A percentile compares a stretch with the other conserved stretches of the same genome.
These are phyloP conservation scores for Phaeolepiota aurea DNA, from an alignment of 768 basidiomycete genomes.

Conservation along the genomic window DNA sequence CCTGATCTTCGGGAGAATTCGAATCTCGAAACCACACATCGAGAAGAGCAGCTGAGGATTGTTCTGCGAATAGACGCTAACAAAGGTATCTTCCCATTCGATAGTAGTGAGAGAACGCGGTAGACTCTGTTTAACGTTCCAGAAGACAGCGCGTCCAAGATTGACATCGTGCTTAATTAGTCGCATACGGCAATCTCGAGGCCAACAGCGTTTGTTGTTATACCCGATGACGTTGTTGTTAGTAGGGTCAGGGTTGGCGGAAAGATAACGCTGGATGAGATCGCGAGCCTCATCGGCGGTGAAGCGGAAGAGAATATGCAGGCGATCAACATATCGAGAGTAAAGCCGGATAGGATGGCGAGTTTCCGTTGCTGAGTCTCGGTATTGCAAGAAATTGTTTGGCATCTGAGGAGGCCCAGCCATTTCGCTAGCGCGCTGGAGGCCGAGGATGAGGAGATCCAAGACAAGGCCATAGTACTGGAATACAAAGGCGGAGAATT, in stretches of 20 bases:
- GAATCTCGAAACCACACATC: conserved; percentile 98
- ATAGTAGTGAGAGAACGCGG: conserved; percentile 96
- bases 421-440: conserved; percentile 99
- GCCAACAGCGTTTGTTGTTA: conserved; percentile 99
- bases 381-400: conserved; percentile 97
- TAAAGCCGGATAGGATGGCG: conserved; percentile 97
- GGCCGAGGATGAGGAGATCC: conserved; percentile 89
- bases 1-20: conserved; percentile 93
- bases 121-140: conserved; percentile 97
- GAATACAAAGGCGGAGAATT: conserved; percentile 99
- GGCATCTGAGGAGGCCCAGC: conserved; percentile 96
- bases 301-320: conserved; percentile 97
- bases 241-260: conserved; percentile 95
- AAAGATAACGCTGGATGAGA: conserved; percentile 95
- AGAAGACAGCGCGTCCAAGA: conserved; percentile 94
- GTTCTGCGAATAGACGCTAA: conserved; percentile 94
- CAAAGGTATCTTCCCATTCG: conserved; percentile 98
- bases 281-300: conserved; percentile 95
- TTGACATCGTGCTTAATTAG: conserved; percentile 99
- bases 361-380: conserved; percentile 91
- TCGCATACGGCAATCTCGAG: conserved; percentile 97
- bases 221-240: conserved; percentile 99
- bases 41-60: conserved; percentile 97
- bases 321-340: conserved; percentile 90
- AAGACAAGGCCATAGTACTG: conserved; percentile 96